Evolutionary conservation across 805 yeast genomes (phyloP).

Genomic region (Clavispora asparagi): DNA sequence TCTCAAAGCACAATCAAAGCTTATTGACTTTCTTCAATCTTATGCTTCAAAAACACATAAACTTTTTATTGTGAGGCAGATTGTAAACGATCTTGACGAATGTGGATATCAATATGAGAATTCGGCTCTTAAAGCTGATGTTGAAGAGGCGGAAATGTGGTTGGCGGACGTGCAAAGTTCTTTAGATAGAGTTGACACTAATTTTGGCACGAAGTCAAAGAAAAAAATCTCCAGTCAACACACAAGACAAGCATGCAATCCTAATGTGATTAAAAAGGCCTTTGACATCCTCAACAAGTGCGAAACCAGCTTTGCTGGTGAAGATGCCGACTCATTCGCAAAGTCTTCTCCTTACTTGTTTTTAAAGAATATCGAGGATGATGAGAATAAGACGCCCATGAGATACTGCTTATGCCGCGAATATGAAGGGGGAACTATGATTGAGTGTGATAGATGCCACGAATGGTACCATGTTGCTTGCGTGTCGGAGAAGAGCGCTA

Average conservation of each 20-base stretch:
- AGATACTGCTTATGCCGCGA: conserved; percentile 61
- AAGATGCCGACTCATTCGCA: conserved; percentile 18
- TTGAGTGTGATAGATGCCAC: conserved; percentile 63
- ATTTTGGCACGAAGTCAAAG: conserved; percentile 10
- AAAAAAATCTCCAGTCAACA: conserved; percentile 10
- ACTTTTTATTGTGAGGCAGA: conserved; percentile 20
- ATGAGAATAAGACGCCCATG: conserved; percentile 5
- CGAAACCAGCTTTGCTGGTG: conserved; percentile 23
- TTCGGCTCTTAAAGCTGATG: conserved; percentile 8
- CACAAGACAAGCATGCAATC: conserved; percentile 16
- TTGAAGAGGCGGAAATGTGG: conserved; percentile 22
- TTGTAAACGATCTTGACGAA: conserved; percentile 17
- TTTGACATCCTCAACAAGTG: conserved; percentile 17
- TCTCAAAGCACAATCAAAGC: conserved; percentile 21
- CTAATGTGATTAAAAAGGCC: conserved; percentile 16
- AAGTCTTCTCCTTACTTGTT: conserved; percentile 21
- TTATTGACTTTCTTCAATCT: conserved; percentile 22
- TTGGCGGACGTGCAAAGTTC: conserved; percentile 10
- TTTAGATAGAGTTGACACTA: conserved; percentile 11
- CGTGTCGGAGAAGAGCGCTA: conserved; percentile 20
- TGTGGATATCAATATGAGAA: conserved; percentile 17
- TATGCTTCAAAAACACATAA: conserved; percentile 7
- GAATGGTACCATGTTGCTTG: conserved; percentile 71
- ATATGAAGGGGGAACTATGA: conserved; percentile 57
- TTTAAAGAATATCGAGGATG: conserved; percentile 6